Percentiles rank a stretch among this genome's conserved stretches.
Evolutionary conservation across 2,329 filamentous ascomycete species (phyloP).

Genomic region (Pyrenophora teres): DNA sequence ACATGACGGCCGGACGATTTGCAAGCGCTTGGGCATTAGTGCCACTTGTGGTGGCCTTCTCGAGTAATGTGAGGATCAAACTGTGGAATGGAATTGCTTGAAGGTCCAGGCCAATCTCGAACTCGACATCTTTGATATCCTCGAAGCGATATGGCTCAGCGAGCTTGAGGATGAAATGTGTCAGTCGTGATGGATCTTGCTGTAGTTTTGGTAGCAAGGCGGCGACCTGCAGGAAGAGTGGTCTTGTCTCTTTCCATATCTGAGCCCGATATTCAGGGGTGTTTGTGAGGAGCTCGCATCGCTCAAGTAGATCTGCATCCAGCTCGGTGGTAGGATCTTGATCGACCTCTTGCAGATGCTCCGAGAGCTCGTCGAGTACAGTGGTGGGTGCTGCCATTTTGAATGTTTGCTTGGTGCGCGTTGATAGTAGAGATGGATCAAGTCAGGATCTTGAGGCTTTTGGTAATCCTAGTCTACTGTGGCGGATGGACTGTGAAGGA

Average conservation of each 20-base stretch:
- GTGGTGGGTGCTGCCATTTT: slow-evolving; percentile 27
- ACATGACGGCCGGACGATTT: slow-evolving; percentile 59
- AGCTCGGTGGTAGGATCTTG: slow-evolving; percentile 52
- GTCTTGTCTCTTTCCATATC: slow-evolving; percentile 36
- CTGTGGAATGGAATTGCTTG: slow-evolving; percentile 58
- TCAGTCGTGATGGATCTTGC: slow-evolving; percentile 62
- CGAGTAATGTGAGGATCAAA: slow-evolving; percentile 60
- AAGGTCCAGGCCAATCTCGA: slow-evolving; percentile 60
- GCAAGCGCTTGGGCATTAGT: slow-evolving; percentile 64
- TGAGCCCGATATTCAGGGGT: slow-evolving; percentile 38
- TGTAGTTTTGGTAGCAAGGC: slow-evolving; percentile 58
- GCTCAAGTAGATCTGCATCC: slow-evolving; percentile 56
- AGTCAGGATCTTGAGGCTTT: neutral
- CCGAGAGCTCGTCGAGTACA: slow-evolving; percentile 40
- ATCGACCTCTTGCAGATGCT: slow-evolving; percentile 53
- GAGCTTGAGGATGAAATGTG: slow-evolving; percentile 58
- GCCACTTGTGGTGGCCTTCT: slow-evolving; percentile 58
- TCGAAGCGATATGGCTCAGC: slow-evolving; percentile 51
- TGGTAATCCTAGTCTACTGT: slow-evolving; percentile 9
- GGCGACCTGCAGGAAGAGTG: slow-evolving; percentile 54
- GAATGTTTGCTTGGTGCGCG: neutral
- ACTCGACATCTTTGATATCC: slow-evolving; percentile 55
- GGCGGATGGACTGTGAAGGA: slow-evolving; percentile 21
- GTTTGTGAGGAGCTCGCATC: slow-evolving; percentile 52
- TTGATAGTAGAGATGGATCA: neutral